Conservation (phyloP, 169 alveolate species). For the Eimeria necatrix region DNA sequence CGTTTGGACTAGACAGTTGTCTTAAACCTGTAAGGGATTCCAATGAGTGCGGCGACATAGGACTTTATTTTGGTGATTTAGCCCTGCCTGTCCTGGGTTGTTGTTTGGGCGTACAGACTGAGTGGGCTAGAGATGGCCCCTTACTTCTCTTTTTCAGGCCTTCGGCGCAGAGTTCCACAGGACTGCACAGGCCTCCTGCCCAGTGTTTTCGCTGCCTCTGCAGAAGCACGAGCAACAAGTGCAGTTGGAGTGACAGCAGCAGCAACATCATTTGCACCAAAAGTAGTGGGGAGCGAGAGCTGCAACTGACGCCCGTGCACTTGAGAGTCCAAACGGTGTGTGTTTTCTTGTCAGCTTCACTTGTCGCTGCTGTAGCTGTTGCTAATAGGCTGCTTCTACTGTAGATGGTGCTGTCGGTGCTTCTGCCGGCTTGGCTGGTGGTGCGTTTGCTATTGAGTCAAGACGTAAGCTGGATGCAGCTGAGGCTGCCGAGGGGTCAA, state of each 20-base stretch:
- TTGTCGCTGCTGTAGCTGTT: background rate
- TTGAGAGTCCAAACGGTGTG: conserved; percentile 40
- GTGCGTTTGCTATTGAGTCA: background rate
- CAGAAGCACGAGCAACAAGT: conserved; percentile 11
- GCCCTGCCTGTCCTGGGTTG: background rate
- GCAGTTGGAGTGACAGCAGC: background rate
- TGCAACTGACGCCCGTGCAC: background rate
- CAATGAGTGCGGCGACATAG: too few relatives aligned
- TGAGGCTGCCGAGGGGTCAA: background rate
- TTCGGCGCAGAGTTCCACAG: background rate
- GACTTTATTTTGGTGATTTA: background rate
- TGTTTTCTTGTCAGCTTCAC: background rate
- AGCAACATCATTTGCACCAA: background rate
- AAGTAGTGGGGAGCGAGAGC: background rate
- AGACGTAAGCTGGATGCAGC: background rate
- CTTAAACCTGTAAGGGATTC: too few relatives aligned
- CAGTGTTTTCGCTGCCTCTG: conserved; percentile 2
- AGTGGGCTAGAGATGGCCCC: background rate
- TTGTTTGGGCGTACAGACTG: background rate
- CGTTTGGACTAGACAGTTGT: too few relatives aligned
- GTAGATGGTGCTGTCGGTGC: background rate
- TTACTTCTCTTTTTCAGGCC: background rate
- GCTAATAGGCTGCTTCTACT: background rate
- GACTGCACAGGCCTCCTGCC: conserved; percentile 14
- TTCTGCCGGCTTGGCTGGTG: background rate